phyloP scores from a whole-genome alignment of 2,329 filamentous ascomycete species.

The Penicillium sp. region DNA sequence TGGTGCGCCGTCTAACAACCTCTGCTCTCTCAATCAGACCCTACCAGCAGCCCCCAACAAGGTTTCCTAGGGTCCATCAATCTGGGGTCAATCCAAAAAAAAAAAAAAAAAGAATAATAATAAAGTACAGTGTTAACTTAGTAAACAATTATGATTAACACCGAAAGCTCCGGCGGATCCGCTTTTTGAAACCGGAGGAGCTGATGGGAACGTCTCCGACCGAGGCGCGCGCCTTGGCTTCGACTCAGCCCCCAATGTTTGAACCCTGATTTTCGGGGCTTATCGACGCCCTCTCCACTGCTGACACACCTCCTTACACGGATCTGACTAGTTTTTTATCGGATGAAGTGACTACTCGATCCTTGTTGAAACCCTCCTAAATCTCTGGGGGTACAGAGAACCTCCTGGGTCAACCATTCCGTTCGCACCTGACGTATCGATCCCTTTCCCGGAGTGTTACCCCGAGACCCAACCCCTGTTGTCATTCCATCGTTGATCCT shows the following conservation, averaged over 20 bases:
- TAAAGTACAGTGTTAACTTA: not conserved
- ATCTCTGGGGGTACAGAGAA: not conserved
- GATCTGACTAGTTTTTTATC: not conserved
- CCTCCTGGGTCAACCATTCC: not conserved
- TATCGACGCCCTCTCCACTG: slow-evolving; percentile 1
- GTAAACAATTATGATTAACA: slow-evolving; percentile 1
- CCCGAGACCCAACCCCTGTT: slow-evolving; percentile 20
- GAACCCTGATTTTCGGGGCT: slow-evolving; percentile 11
- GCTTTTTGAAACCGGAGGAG: slow-evolving; percentile 6
- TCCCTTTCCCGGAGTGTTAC: slow-evolving; percentile 11
- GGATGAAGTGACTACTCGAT: not conserved
- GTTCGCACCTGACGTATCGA: slow-evolving; percentile 19
- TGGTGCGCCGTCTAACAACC: not conserved
- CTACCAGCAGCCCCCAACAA: not conserved
- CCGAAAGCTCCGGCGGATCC: slow-evolving; percentile 15
- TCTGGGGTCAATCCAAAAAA: slow-evolving; percentile 5
- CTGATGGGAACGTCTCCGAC: not conserved
- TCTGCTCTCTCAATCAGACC: not conserved
- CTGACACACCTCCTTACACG: slow-evolving; percentile 1
- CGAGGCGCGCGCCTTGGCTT: slow-evolving; percentile 7
- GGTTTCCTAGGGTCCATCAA: slow-evolving; percentile 5
- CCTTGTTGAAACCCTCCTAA: not conserved
- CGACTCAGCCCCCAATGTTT: slow-evolving; percentile 8
- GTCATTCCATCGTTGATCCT: slow-evolving; percentile 9
- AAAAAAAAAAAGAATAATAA: no score